Base-by-base conservation (phyloP, 176 grass and related monocot genomes). In the Tuctoria greenei region DNA sequence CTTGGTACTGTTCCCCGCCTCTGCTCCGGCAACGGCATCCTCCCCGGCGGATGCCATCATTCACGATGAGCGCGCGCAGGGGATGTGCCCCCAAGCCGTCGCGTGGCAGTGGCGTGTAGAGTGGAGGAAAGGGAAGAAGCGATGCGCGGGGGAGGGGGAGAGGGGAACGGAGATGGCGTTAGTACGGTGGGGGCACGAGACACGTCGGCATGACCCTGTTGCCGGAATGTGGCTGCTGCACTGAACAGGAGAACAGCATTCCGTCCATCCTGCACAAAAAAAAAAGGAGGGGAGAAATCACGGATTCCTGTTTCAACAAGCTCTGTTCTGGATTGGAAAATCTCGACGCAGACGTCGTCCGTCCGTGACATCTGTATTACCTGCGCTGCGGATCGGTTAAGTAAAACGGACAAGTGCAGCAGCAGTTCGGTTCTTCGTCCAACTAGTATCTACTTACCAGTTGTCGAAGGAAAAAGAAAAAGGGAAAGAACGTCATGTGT, bases 121-220 rank as follows among this genome's bases (percentile, higher is more conserved):
- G 34, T 41, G 72, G 56, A 13, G 64, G 12, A 12, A 34, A 67
- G 61, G 47, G 72, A 46, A 86, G 43, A 31, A 18, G 24, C 36
- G 45, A 14, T n/a, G n/a, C n/a, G n/a, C n/a, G n/a, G n/a, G n/a
- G n/a, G n/a, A n/a, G n/a, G n/a, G 26, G 54, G 23, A 11, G 54
- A 46, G 13, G 13, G 35, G 15, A 27, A 23, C 18, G 24, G 50
- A 49, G 71, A 66, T 54, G 63, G 70, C 63, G 77, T 17, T 61
- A 59, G 63, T 86, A 82, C 58, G 79, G 64, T 66, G 1, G 27
- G 26, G 46, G 41, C 72, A 45, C 66, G 39, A 26, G 46, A 77
- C 85, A 87, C 79, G 73, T 82, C 73, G 72, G 3, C 39, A 38
- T 14, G 71, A 20, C 21, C 45, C 64, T 81, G 78, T 86, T 76